These are phyloP conservation scores for Peziza echinospora DNA, from an alignment of 495 filamentous ascomycete species.

Conservation along the genomic window DNA sequence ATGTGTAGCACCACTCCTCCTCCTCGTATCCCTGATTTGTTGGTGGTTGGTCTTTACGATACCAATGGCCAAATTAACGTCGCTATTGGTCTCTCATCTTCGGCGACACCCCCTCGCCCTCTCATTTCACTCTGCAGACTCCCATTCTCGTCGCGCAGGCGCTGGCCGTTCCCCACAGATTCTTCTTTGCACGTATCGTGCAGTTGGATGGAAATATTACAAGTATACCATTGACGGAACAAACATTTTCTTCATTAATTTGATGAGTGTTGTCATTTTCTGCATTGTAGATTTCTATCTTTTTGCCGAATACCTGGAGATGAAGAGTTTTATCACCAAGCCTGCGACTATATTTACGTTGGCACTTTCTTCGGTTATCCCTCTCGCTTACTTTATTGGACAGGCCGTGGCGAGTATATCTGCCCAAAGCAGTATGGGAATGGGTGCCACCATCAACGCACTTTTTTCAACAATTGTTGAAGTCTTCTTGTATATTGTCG, in stretches of 20 bases:
- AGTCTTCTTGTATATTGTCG: conserved; percentile 93
- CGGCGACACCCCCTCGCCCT: conserved; percentile 79
- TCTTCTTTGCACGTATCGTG: conserved; percentile 88
- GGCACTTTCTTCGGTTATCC: conserved; percentile 78
- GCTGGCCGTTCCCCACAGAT: conserved; percentile 66
- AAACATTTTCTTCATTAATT: conserved; percentile 96
- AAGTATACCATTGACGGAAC: conserved; percentile 98
- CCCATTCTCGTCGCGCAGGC: conserved; percentile 44
- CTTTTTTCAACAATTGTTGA: conserved; percentile 99
- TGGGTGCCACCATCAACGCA: conserved; percentile 92
- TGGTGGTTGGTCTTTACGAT: conserved; percentile 97
- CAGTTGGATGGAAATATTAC: conserved; percentile 88
- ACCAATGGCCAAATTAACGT: conserved; percentile 89
- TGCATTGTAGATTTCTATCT: conserved; percentile 83
- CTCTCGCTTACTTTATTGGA: conserved; percentile 96
- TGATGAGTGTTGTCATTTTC: conserved; percentile 74
- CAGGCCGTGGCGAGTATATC: conserved; percentile 99
- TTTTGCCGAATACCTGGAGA: conserved; percentile 39
- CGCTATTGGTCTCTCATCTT: conserved; percentile 76
- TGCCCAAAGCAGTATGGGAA: conserved; percentile 97
- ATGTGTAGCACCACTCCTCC: conserved; percentile 47
- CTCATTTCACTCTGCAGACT: conserved; percentile 72
- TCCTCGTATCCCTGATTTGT: conserved; percentile 68
- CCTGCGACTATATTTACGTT: conserved; percentile 69
- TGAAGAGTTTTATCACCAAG: conserved; percentile 45